These are phyloP conservation scores for Calonectria pauciramosa DNA, from an alignment of 2,329 filamentous ascomycete species.

Conservation along the genomic window DNA sequence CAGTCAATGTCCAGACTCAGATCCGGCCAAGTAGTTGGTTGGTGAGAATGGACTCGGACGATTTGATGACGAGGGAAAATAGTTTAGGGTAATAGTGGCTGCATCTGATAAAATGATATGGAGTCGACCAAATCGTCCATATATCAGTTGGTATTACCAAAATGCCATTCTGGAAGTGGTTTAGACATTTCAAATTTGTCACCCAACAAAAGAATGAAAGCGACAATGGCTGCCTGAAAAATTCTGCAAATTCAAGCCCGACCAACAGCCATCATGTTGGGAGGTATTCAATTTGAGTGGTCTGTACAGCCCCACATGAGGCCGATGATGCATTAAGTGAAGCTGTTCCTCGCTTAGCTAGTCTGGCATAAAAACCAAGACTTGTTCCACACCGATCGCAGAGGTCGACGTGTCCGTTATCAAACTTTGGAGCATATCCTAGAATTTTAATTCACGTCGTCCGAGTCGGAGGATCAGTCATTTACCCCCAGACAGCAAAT, in stretches of 20 bases:
- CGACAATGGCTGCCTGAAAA: too few species aligned
- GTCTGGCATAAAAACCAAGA: neutral
- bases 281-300: neutral
- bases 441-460: neutral
- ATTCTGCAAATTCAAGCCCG: too few species aligned
- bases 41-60: neutral
- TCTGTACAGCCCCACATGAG: neutral
- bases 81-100: neutral
- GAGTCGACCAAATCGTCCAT: too few species aligned
- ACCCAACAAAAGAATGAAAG: too few species aligned
- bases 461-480: neutral
- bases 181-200: too few species aligned
- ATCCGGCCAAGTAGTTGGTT: neutral
- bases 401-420: neutral
- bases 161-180: too few species aligned
- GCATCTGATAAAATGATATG: too few species aligned
- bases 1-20: neutral
- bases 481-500: neutral
- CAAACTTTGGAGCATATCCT: neutral
- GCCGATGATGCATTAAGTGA: neutral
- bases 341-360: neutral
- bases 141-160: too few species aligned
- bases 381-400: neutral
- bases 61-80: neutral
- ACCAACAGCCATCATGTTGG: neutral